Evolutionary conservation across 805 yeast species (phyloP).

Genomic region (Naumovozyma baii): DNA sequence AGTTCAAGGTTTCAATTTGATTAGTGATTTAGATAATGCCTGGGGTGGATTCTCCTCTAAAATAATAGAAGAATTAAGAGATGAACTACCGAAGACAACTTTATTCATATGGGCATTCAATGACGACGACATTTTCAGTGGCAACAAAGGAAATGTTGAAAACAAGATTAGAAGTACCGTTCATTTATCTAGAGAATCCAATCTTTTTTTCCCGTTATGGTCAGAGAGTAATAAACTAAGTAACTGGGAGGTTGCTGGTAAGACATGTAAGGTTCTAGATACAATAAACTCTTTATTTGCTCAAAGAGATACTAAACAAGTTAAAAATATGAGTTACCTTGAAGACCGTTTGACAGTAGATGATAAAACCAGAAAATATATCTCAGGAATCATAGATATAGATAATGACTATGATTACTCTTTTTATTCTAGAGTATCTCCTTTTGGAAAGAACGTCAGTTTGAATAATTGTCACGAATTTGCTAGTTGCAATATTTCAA

Average conservation of each 20-base stretch:
- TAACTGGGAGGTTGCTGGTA: conserved; percentile 26
- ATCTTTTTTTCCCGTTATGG: conserved; percentile 49
- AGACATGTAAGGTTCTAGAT: conserved; percentile 16
- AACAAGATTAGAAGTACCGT: conserved; percentile 40
- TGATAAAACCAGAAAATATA: conserved; percentile 16
- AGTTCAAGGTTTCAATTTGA: conserved; percentile 58
- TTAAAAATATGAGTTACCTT: conserved; percentile 17
- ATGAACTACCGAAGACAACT: conserved; percentile 50
- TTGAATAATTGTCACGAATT: conserved; percentile 11
- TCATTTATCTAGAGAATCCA: conserved; percentile 38
- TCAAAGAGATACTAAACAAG: conserved; percentile 9
- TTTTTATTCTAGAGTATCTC: conserved; percentile 12
- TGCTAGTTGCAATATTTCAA: conserved; percentile 13
- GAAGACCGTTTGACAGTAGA: conserved; percentile 15
- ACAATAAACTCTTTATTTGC: conserved; percentile 17
- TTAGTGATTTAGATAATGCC: conserved; percentile 63
- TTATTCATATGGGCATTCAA: conserved; percentile 41
- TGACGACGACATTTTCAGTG: conserved; percentile 19
- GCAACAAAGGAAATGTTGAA: conserved; percentile 12
- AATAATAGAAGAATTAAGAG: conserved; percentile 47
- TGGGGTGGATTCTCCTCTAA: conserved; percentile 74
- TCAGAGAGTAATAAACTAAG: conserved; percentile 13
- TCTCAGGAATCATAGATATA: conserved; percentile 13
- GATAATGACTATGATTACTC: conserved; percentile 11
- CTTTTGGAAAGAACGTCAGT: conserved; percentile 3